phyloP scores from a whole-genome alignment of 805 yeast species.

The Starmerella etchellsii region DNA sequence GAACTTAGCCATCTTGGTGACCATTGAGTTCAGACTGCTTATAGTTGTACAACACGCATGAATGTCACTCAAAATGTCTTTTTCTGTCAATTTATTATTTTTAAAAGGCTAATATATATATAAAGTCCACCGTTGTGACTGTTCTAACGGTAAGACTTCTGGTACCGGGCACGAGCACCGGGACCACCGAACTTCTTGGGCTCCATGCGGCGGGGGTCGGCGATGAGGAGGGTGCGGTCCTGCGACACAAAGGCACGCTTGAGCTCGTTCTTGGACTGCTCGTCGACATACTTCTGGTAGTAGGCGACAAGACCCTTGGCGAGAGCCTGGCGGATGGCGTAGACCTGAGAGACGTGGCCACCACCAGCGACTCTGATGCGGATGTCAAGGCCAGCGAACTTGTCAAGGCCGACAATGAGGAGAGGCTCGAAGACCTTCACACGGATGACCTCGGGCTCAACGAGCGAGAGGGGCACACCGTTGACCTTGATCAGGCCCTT shows the following conservation, averaged over 20 bases:
- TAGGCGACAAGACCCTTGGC: conserved; percentile 99
- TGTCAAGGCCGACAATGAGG: conserved; percentile 95
- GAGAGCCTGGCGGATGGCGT: conserved; percentile 99
- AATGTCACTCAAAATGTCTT: too few relatives aligned
- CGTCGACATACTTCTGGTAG: conserved; percentile 99
- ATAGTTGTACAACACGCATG: too few relatives aligned
- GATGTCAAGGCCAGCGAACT: conserved; percentile 95
- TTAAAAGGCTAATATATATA: conserved; percentile 9
- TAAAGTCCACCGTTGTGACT: not conserved
- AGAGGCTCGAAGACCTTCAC: conserved; percentile 99
- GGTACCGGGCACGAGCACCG: conserved; percentile 99
- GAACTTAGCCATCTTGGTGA: too few relatives aligned
- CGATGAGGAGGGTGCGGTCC: conserved; percentile 99
- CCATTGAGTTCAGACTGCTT: too few relatives aligned
- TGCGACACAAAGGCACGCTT: conserved; percentile 94
- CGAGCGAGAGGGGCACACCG: conserved; percentile 98
- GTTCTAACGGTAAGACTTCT: conserved; percentile 97
- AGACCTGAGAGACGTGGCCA: conserved; percentile 99
- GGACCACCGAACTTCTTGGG: conserved; percentile 99
- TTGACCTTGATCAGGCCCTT: conserved; percentile 98
- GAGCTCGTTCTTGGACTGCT: conserved; percentile 98
- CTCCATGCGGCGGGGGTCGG: conserved; percentile 99
- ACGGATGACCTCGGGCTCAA: conserved; percentile 97
- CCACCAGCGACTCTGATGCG: conserved; percentile 99
- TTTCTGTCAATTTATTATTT: conserved; percentile 8